Conservation (phyloP, 257 asterid species). For the Orobanche coerulescens region DNA sequence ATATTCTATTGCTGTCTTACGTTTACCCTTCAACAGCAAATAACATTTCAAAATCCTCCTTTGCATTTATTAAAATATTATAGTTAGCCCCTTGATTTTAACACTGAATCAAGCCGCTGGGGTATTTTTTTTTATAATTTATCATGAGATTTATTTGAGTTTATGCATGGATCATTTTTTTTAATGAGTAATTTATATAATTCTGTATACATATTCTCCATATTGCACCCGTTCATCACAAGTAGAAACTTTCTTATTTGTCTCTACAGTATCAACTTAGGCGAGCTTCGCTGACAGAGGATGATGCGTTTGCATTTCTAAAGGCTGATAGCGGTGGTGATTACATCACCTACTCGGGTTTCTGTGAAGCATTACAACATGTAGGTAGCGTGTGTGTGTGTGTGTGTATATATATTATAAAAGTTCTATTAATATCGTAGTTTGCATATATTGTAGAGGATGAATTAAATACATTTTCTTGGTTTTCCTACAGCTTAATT, state of each 20-base stretch:
- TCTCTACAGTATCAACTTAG: slow-evolving; percentile 76
- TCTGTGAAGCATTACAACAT: slow-evolving; percentile 85
- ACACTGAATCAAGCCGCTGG: too few relatives aligned
- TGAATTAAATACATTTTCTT: background rate
- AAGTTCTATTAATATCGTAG: too few relatives aligned
- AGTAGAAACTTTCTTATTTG: background rate
- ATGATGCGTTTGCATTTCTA: slow-evolving; percentile 76
- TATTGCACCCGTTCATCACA: background rate
- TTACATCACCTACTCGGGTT: slow-evolving; percentile 66
- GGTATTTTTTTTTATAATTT: too few relatives aligned
- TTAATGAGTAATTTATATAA: too few relatives aligned
- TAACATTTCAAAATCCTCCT: too few relatives aligned
- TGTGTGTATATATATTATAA: background rate
- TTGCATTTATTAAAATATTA: too few relatives aligned
- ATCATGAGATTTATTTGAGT: too few relatives aligned
- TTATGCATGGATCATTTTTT: too few relatives aligned
- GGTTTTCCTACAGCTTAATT: slow-evolving; percentile 54
- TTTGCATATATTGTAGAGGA: background rate
- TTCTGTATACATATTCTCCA: too few relatives aligned
- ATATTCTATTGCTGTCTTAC: too few relatives aligned
- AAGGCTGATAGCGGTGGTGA: slow-evolving; percentile 76
- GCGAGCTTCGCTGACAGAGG: slow-evolving; percentile 74
- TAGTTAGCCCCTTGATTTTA: too few relatives aligned
- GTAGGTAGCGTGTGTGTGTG: slow-evolving; percentile 23
- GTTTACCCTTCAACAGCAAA: too few relatives aligned